Percentiles rank a stretch among this genome's conserved stretches.
Conservation (phyloP, 441 rosid species). For the Syzygium malaccense region DNA sequence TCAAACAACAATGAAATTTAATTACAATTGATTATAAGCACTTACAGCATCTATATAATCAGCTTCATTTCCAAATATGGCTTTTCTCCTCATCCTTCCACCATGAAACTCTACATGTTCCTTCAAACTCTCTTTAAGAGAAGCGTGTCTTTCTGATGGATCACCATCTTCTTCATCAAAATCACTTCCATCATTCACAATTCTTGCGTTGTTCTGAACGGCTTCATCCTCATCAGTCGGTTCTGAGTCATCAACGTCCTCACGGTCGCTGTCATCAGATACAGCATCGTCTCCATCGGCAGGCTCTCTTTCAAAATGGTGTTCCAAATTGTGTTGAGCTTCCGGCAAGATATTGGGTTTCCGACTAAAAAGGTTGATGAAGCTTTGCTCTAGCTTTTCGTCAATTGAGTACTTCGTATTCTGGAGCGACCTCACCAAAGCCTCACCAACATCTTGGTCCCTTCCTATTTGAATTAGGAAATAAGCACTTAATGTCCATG, state of each 20-base stretch:
- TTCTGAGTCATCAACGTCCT: slow-evolving; percentile 32
- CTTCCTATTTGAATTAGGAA: slow-evolving; percentile 38
- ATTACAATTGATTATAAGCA: not conserved
- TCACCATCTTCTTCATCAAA: slow-evolving; percentile 18
- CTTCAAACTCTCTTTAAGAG: slow-evolving; percentile 14
- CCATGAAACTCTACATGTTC: slow-evolving; percentile 50
- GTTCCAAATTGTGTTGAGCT: slow-evolving; percentile 17
- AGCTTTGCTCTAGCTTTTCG: slow-evolving; percentile 73
- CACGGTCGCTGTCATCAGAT: slow-evolving; percentile 23
- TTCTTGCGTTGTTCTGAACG: slow-evolving; percentile 2
- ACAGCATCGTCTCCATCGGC: slow-evolving; percentile 25
- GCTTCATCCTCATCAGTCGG: slow-evolving; percentile 32
- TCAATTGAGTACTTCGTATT: slow-evolving; percentile 72
- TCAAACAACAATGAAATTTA: not conserved
- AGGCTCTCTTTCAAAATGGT: slow-evolving; percentile 28
- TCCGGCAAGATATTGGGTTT: slow-evolving; percentile 23
- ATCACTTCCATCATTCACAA: slow-evolving; percentile 5
- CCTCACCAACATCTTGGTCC: slow-evolving; percentile 71
- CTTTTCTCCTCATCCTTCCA: slow-evolving; percentile 84
- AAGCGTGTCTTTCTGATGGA: slow-evolving; percentile 6
- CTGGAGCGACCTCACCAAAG: slow-evolving; percentile 75
- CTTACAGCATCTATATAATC: slow-evolving; percentile 31
- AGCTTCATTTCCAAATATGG: slow-evolving; percentile 39
- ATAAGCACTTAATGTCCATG: not conserved
- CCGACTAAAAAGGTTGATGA: slow-evolving; percentile 57